Base-by-base conservation (phyloP, 1,284 basidiomycete species). In the Porogramme epimiltina region DNA sequence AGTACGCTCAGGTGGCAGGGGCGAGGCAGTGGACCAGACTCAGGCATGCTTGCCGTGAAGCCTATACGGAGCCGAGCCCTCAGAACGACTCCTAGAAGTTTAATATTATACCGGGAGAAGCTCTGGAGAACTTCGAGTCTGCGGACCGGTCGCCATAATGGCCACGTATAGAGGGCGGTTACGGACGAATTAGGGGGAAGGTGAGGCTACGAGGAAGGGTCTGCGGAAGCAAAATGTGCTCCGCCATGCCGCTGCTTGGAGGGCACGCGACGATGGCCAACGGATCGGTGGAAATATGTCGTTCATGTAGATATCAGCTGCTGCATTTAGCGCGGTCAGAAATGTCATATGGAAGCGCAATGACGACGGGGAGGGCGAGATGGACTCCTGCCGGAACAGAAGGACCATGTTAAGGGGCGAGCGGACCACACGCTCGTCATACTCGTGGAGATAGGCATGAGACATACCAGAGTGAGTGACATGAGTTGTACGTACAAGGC, bases 401-500 rank as follows among this genome's bases (percentile, higher is more conserved):
- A 19, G 33, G 42, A 22, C 54, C 51, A 39, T 40, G 52, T 53
- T 40, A 37, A 54, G 54, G 16, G 39, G 13, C 38, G 40, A 49
- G 47, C 36, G 47, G 49, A 38, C 54, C 38, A 36, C 33, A 59
- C 37, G 28, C 47, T 24, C 39, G 40, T 22, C 41, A 52, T 50
- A 23, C 45, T 52, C 52, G 54, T 44, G 46, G 54, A 50, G 39
- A 40, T 20, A 36, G 36, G 42, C 24, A 39, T 49, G 47, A 43
- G 34, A 46, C 38, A 56, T 49, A 41, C 42, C 49, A 16, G 33
- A 6, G 19, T 10, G 37, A 39, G 24, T 53, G 37, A 52, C 57
- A 54, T 46, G 48, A 42, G 45, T 50, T 56, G 58, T 59, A 59
- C 52, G 58, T 56, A 56, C 34, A 25, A 34, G 36, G 38, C 52